These are phyloP conservation scores for Heritiera littoralis DNA, from an alignment of 345 rosid genomes.

Conservation along the genomic window DNA sequence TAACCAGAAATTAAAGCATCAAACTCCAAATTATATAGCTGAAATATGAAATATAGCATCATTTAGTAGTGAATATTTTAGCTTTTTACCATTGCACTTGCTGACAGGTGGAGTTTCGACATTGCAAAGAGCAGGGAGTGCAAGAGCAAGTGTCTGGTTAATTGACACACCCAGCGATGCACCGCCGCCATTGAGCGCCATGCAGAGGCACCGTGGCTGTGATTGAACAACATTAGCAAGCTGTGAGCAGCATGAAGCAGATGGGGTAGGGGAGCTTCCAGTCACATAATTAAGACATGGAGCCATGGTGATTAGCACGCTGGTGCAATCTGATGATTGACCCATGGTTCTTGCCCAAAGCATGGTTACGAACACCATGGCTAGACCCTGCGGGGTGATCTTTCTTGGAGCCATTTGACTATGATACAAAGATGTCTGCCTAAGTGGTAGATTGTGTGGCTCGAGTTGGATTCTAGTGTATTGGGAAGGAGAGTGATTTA, in stretches of 20 bases:
- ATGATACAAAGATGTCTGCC: not conserved
- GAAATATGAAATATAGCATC: not conserved
- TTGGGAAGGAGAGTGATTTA: not conserved
- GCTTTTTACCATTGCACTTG: not conserved
- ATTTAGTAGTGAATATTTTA: not conserved
- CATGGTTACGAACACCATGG: conserved; percentile 32
- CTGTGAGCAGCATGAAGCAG: conserved; percentile 56
- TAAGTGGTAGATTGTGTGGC: conserved; percentile 6
- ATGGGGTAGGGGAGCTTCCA: conserved; percentile 53
- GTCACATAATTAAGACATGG: conserved; percentile 44
- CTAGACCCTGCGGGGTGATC: conserved; percentile 22
- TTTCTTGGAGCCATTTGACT: not conserved
- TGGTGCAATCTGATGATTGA: conserved; percentile 42
- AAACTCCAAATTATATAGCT: not conserved
- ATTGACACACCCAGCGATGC: conserved; percentile 17
- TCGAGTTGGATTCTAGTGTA: not conserved
- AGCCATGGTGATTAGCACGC: conserved; percentile 28
- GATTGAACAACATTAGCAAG: conserved; percentile 42
- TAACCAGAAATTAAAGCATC: not conserved
- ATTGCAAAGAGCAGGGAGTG: conserved; percentile 33
- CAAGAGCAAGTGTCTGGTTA: conserved; percentile 25
- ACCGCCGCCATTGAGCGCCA: conserved; percentile 35
- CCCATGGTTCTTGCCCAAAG: conserved; percentile 27
- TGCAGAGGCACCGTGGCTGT: conserved; percentile 51
- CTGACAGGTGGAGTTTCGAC: conserved; percentile 35